Evolutionary conservation across 164 flowering plant genomes (phyloP).

Genomic region (Chloranthus sessilifolius): DNA sequence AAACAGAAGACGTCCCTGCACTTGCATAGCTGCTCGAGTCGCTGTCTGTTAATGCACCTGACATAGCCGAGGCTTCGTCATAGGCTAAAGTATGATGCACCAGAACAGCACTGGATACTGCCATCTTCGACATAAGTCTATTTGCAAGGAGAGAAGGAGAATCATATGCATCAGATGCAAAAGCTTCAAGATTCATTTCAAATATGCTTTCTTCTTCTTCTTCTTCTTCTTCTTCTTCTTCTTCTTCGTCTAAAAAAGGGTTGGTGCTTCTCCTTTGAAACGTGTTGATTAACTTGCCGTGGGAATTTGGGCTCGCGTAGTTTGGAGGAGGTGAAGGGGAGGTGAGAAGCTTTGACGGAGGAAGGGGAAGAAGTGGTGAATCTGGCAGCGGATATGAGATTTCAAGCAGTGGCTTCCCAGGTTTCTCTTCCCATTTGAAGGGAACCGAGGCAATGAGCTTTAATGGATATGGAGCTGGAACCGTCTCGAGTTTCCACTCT

Average conservation of each 20-base stretch:
- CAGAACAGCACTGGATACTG: conserved; percentile 40
- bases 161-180: conserved; percentile 23
- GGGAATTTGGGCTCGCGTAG: conserved; percentile 3
- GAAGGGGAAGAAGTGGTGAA: no score
- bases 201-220: no score
- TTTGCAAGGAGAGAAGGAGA: conserved; percentile 32
- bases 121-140: no score
- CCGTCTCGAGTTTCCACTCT: conserved; percentile 50
- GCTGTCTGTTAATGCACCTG: conserved; percentile 36
- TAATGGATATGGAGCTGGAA: conserved; percentile 13
- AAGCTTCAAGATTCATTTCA: conserved; percentile 33
- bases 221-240: conserved; percentile 19
- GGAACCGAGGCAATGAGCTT: conserved; percentile 62
- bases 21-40: conserved; percentile 36
- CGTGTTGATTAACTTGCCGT: conserved; percentile 2
- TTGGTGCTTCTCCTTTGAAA: conserved; percentile 5
- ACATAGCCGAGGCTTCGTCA: conserved; percentile 13
- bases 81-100: conserved; percentile 11
- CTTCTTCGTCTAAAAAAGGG: conserved; percentile 5
- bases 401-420: conserved; percentile 50
- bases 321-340: no score
- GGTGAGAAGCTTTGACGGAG: no score
- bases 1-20: conserved; percentile 45
- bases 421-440: conserved; percentile 87
- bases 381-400: no score